Conservation (phyloP, 768 basidiomycete species). For the Thelephora aurantiotincta region DNA sequence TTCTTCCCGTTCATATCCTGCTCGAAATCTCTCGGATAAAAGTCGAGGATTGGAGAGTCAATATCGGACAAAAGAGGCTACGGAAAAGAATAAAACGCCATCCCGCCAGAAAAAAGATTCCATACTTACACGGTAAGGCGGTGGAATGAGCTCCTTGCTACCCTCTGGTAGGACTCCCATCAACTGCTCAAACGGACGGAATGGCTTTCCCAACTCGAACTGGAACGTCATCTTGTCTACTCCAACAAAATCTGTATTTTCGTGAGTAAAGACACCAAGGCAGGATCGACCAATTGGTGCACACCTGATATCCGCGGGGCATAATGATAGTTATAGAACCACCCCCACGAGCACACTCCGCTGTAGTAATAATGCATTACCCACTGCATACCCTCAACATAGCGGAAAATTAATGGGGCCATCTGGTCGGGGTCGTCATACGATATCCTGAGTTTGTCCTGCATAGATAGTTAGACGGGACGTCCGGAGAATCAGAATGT, state of each 20-base stretch:
- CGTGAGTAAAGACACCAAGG: slow-evolving; percentile 8
- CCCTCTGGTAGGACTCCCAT: slow-evolving; percentile 96
- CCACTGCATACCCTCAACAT: slow-evolving; percentile 95
- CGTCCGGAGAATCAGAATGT: neutral
- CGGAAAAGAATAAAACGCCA: neutral
- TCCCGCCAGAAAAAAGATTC: neutral
- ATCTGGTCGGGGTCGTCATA: slow-evolving; percentile 57
- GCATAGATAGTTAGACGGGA: slow-evolving; percentile 7
- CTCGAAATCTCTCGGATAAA: slow-evolving; percentile 88
- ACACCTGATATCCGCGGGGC: slow-evolving; percentile 90
- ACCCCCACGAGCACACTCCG: slow-evolving; percentile 94
- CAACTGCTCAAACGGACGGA: slow-evolving; percentile 87
- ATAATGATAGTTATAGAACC: slow-evolving; percentile 99
- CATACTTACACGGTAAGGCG: slow-evolving; percentile 63
- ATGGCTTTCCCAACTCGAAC: slow-evolving; percentile 80
- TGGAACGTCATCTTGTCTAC: slow-evolving; percentile 72
- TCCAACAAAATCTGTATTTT: slow-evolving; percentile 36
- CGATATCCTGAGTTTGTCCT: slow-evolving; percentile 83
- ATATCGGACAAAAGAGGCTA: slow-evolving; percentile 59
- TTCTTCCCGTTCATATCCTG: slow-evolving; percentile 96
- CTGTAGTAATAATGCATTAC: slow-evolving; percentile 98
- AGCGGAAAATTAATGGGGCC: slow-evolving; percentile 59
- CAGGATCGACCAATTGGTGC: slow-evolving; percentile 9
- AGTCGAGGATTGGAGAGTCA: slow-evolving; percentile 81
- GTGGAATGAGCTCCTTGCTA: slow-evolving; percentile 77